Evolutionary conservation across 1,139 yeast genomes (phyloP).

Genomic region (Pichia inconspicua): DNA sequence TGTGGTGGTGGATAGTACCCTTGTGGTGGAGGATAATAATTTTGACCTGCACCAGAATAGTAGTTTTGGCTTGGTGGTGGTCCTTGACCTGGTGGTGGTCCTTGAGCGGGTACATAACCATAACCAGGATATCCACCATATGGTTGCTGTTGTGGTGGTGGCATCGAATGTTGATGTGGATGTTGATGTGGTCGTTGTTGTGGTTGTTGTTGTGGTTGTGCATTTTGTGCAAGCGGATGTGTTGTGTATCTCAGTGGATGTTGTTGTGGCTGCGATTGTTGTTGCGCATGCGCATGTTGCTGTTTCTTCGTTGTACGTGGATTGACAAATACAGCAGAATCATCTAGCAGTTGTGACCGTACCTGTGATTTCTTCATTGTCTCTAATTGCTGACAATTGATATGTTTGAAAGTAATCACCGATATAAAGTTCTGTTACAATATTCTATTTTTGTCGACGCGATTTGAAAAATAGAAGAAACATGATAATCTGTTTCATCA

Average conservation of each 20-base stretch:
- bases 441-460: neutral
- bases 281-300: slow-evolving; percentile 4
- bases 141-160: slow-evolving; percentile 4
- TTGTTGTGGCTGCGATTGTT: neutral
- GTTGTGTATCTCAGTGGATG: neutral
- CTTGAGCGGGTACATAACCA: neutral
- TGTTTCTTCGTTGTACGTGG: neutral
- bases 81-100: neutral
- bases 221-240: neutral
- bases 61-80: neutral
- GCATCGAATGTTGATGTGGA: neutral
- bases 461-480: neutral
- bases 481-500: no score
- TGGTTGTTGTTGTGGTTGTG: slow-evolving; percentile 1
- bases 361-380: slow-evolving; percentile 22
- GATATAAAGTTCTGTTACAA: neutral
- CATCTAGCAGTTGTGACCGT: slow-evolving; percentile 21
- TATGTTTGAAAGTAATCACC: no score
- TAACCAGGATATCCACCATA: neutral
- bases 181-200: neutral
- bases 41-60: neutral
- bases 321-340: slow-evolving; percentile 7
- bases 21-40: neutral
- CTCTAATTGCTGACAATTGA: neutral
- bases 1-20: neutral